phyloP scores from a whole-genome alignment of 768 basidiomycete species.

The Mycena alexandri region DNA sequence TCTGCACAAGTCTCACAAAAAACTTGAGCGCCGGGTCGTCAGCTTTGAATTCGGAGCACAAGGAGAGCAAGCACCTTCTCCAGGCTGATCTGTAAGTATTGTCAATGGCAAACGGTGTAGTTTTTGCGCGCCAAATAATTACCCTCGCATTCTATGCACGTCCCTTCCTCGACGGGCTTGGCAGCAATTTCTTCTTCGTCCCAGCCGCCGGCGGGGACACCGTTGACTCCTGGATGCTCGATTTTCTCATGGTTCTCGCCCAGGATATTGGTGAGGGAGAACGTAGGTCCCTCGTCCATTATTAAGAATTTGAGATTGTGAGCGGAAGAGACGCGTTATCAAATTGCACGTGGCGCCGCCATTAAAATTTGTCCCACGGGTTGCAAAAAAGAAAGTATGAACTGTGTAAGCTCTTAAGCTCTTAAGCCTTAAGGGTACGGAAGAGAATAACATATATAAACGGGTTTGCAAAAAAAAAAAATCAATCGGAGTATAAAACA shows the following conservation, averaged over 20 bases:
- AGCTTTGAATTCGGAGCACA: too few species aligned
- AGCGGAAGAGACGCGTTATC: conserved; percentile 13
- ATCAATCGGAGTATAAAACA: too few species aligned
- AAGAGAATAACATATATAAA: too few species aligned
- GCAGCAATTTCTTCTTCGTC: conserved; percentile 69
- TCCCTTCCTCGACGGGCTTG: conserved; percentile 68
- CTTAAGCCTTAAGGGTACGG: too few species aligned
- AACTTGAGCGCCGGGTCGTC: conserved; percentile 43
- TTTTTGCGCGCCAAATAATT: conserved; percentile 30
- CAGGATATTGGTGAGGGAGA: conserved; percentile 81
- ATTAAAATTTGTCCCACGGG: too few species aligned
- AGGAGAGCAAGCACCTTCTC: conserved; percentile 51
- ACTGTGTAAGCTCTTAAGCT: too few species aligned
- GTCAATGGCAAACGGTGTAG: conserved; percentile 15
- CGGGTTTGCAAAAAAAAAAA: too few species aligned
- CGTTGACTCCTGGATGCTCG: conserved; percentile 64
- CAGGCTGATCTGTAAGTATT: conserved; percentile 77
- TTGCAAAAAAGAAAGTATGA: too few species aligned
- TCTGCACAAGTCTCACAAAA: conserved; percentile 80
- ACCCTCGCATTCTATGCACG: conserved; percentile 92
- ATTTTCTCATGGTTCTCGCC: conserved; percentile 71
- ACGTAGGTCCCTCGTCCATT: conserved; percentile 43
- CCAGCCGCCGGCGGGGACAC: conserved; percentile 66
- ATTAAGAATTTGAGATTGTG: conserved; percentile 2
- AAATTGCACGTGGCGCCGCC: conserved; percentile 5